Evolutionary conservation across 148 eudicot genomes (phyloP).

Genomic region (Heliosperma pusillum): DNA sequence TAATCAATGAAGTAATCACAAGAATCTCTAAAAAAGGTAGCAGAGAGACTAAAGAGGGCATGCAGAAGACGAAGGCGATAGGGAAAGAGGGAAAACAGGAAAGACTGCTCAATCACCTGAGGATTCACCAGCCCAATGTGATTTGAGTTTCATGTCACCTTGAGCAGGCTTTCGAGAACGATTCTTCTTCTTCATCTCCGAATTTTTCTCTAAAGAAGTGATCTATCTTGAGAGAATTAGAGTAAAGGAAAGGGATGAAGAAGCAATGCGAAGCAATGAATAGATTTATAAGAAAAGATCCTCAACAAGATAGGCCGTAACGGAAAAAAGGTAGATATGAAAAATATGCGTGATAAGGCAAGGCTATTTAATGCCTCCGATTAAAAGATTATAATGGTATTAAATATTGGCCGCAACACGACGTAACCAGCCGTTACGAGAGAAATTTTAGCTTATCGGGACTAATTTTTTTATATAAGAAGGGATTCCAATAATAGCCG

Average conservation of each 20-base stretch:
- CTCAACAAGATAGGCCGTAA: conserved; percentile 12
- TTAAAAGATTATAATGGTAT: neutral
- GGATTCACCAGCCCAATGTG: conserved; percentile 10
- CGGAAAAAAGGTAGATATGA: neutral
- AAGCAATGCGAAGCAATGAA: neutral
- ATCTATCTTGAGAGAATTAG: neutral
- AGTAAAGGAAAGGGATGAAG: neutral
- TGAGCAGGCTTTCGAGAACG: neutral
- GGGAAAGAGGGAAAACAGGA: neutral
- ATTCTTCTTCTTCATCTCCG: conserved; percentile 10
- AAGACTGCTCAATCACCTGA: conserved; percentile 17
- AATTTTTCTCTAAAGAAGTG: too few relatives aligned
- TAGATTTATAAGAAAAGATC: neutral
- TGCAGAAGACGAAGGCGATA: neutral
- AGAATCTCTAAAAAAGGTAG: neutral
- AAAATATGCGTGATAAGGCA: neutral
- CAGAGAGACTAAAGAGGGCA: neutral
- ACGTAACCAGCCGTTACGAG: neutral
- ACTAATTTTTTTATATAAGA: neutral
- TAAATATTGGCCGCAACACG: neutral
- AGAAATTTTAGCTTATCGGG: neutral
- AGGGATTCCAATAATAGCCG: neutral
- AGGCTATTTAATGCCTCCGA: neutral
- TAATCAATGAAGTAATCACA: conserved; percentile 4
- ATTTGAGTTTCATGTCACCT: neutral